Base-by-base conservation (phyloP, 2,329 filamentous ascomycete species). In the Madurella mycetomatis region DNA sequence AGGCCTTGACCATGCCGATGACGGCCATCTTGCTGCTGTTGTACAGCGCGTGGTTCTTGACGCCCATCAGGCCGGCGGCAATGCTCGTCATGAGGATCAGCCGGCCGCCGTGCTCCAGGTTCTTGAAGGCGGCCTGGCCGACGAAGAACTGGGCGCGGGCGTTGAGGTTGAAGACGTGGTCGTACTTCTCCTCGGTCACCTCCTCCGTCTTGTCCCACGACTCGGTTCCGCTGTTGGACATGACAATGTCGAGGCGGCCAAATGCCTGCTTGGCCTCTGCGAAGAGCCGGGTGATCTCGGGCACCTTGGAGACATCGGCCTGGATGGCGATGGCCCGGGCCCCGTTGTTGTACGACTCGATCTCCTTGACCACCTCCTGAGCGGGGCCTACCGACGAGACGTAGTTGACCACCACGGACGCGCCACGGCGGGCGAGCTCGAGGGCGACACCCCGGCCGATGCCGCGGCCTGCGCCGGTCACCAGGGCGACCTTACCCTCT, bases 91-190 rank as follows among this genome's bases (percentile, higher is more conserved):
- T 90, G 52, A 90, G 77, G 64, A 90, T 82, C 62, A 92, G 80
- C 44, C 87, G 79, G 32, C 88, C 88, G 54, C 87, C 84, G 43
- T 81, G 76, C 66, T 85, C 78, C 60, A 88, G 79, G 72, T 88
- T 76, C 73, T 85, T 85, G 71, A 87, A 86, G 7, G 82, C 87
- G 54, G 87, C 83, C 73, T 89, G 85, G 17, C 86, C 87, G 49
- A 90, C 86, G 69, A 90, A 90, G 76, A 90, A 90, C 72, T 90
- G 85, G 45, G 84, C 85, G 41, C 84, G 77, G 56, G 82, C 78
- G 74, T 88, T 88, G 64, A 88, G 76, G 74, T 83, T 82, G 74
- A 88, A 88, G 61, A 88, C 84, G 62, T 83, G 77, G 71, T 88
- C 84, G 72, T 83, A 88, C 62, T 87, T 84, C 73, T 86, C 85